Evolutionary conservation across 768 basidiomycete species (phyloP).

Genomic region (Mycena metata): DNA sequence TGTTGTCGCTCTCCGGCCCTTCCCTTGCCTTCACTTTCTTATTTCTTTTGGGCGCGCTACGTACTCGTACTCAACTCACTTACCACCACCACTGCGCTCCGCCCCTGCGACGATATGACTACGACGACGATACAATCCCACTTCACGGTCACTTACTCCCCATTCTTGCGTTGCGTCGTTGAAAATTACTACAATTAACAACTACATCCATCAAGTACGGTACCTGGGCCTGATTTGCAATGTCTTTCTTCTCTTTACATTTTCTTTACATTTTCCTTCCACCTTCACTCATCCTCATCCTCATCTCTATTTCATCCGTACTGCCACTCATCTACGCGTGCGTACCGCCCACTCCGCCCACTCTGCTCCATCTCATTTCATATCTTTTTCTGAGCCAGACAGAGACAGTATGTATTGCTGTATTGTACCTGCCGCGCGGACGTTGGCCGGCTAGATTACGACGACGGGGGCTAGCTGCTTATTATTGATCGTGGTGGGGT

Average conservation of each 20-base stretch:
- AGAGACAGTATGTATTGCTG: too few relatives aligned
- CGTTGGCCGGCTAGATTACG: too few relatives aligned
- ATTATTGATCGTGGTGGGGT: too few relatives aligned
- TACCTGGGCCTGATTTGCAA: constrained; percentile 37
- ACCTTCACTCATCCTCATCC: constrained; percentile 19
- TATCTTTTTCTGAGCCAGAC: too few relatives aligned
- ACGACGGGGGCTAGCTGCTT: too few relatives aligned
- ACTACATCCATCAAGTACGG: constrained; percentile 23
- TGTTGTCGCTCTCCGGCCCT: constrained; percentile 6
- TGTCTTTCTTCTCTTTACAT: constrained; percentile 20
- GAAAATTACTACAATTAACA: constrained; percentile 32
- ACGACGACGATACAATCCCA: too few relatives aligned
- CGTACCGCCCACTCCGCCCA: background rate
- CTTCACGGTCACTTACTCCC: background rate
- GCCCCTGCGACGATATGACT: too few relatives aligned
- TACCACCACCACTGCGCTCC: too few relatives aligned
- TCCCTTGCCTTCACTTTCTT: background rate
- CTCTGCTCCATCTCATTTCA: too few relatives aligned
- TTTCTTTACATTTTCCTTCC: constrained; percentile 2
- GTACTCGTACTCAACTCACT: too few relatives aligned
- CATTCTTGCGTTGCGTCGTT: constrained; percentile 22
- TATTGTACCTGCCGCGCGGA: too few relatives aligned
- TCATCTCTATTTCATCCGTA: constrained; percentile 22
- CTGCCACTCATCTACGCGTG: background rate
- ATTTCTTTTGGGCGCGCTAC: constrained; percentile 11